These are phyloP conservation scores for Serendipita vermifera DNA, from an alignment of 768 basidiomycete species.

Conservation along the genomic window DNA sequence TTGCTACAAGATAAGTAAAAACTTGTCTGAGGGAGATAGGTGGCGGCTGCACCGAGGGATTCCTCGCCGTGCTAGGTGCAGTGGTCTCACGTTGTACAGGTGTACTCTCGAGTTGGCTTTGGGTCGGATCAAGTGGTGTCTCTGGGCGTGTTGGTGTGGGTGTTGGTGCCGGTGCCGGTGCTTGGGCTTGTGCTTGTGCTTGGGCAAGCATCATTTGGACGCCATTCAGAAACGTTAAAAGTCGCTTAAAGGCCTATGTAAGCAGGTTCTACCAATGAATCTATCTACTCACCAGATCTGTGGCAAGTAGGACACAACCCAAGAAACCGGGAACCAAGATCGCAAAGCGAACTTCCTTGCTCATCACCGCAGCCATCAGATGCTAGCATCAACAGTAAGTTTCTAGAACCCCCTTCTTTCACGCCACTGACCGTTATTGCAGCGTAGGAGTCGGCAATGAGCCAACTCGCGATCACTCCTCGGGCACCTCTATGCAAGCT, in stretches of 20 bases:
- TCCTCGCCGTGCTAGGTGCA: no score
- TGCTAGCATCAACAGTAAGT: background rate
- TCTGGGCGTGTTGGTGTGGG: background rate
- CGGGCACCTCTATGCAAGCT: background rate
- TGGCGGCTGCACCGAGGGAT: no score
- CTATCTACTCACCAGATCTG: background rate
- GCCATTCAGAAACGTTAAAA: background rate
- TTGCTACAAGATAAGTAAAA: background rate
- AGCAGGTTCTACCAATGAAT: background rate
- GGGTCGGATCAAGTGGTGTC: no score
- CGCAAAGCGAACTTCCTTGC: background rate
- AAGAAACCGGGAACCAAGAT: background rate
- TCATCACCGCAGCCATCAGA: slow-evolving; percentile 8
- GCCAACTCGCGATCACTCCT: background rate
- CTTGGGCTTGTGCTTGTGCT: background rate
- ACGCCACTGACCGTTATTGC: background rate
- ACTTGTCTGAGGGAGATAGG: background rate
- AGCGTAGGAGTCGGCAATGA: background rate
- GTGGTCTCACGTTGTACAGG: no score
- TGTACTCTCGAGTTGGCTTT: no score
- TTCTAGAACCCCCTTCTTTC: background rate
- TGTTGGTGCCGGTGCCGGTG: background rate
- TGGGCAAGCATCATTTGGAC: background rate
- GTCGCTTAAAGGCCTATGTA: background rate
- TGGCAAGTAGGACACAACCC: background rate